These are phyloP conservation scores for Herpotrichia juniperi DNA, from an alignment of 2,329 filamentous ascomycete species.

Conservation along the genomic window DNA sequence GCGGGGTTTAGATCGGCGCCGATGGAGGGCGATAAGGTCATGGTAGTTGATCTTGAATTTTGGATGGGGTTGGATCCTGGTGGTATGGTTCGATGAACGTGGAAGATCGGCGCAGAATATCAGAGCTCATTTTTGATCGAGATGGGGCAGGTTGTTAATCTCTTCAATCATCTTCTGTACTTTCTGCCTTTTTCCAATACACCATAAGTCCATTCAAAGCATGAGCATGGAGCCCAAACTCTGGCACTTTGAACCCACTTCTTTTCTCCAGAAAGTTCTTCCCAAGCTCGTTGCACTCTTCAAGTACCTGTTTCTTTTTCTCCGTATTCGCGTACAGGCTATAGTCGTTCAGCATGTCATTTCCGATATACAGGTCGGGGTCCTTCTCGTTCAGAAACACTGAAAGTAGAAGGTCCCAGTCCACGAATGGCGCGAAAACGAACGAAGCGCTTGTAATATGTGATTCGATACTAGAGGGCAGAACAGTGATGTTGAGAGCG, in stretches of 20 bases:
- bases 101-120: too few relatives aligned
- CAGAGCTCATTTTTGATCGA: too few relatives aligned
- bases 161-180: conserved; percentile 4
- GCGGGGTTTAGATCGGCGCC: too few relatives aligned
- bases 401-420: conserved; percentile 42
- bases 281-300: conserved; percentile 36
- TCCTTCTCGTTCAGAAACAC: conserved; percentile 34
- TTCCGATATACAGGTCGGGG: conserved; percentile 43
- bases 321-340: conserved; percentile 25
- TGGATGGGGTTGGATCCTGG: too few relatives aligned
- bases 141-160: too few relatives aligned
- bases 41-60: too few relatives aligned
- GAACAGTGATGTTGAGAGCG: conserved; percentile 24
- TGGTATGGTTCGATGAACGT: too few relatives aligned
- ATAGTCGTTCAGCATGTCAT: conserved; percentile 42
- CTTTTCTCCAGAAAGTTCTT: conserved; percentile 27
- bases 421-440: conserved; percentile 45
- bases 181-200: conserved; percentile 26
- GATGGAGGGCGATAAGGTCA: too few relatives aligned
- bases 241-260: conserved; percentile 20
- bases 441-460: conserved; percentile 30
- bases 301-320: conserved; percentile 30
- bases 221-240: conserved; percentile 38
- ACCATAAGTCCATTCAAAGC: conserved; percentile 42
- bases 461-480: conserved; percentile 18